A percentile compares a stretch with the other conserved stretches of the same genome.
Conservation (phyloP, 768 basidiomycete species). For the Cystobasidium tubakii region DNA sequence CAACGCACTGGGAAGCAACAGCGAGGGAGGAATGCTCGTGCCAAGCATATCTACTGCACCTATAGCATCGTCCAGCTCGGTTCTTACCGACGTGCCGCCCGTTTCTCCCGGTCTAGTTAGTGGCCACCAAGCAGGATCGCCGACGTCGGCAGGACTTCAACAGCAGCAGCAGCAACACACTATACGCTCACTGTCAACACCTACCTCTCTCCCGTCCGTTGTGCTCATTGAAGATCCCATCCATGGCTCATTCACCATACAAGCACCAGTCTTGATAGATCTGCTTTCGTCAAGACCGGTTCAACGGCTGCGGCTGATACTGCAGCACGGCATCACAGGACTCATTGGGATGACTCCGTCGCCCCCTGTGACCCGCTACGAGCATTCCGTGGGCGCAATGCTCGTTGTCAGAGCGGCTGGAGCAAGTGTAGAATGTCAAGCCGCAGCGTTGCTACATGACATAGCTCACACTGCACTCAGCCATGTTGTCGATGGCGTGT, state of each 20-base stretch:
- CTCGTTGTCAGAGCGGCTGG: conserved; percentile 33
- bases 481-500: conserved; percentile 38
- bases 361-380: conserved; percentile 33
- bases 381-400: conserved; percentile 40
- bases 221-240: background rate
- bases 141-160: background rate
- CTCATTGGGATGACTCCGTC: conserved; percentile 5
- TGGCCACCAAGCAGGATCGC: background rate
- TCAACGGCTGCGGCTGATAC: conserved; percentile 21
- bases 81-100: background rate
- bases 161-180: background rate
- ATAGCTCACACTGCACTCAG: conserved; percentile 38
- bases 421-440: conserved; percentile 38
- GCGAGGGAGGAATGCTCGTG: background rate
- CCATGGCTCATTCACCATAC: conserved; percentile 12
- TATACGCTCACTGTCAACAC: background rate
- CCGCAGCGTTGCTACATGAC: conserved; percentile 38
- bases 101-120: background rate
- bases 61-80: background rate
- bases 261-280: conserved; percentile 14
- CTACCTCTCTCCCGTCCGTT: background rate
- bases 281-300: conserved; percentile 11
- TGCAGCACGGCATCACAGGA: conserved; percentile 39
- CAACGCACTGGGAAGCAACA: background rate
- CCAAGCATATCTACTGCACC: background rate